Evolutionary conservation across 768 basidiomycete species (phyloP), one percentile per base, ranked within the genome.

Genomic region (Leccinum truebloodii): DNA sequence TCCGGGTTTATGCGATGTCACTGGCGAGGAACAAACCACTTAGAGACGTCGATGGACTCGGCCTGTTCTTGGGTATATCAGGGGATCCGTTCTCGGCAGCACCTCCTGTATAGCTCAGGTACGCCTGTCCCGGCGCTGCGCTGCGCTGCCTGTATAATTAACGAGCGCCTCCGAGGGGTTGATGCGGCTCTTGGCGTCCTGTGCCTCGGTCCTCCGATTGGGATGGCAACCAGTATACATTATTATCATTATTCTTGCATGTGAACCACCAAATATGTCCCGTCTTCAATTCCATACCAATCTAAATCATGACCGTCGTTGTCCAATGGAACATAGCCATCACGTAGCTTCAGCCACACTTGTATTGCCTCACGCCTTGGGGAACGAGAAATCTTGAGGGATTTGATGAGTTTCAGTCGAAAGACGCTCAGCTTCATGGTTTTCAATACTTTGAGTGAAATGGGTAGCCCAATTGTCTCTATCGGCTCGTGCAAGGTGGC

Each of bases 241-340:
- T 32, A 39, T 64, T 34, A 39, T 64, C 22, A n/a, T 62, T 14
- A 64, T 58, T 63, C 46, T 61, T 56, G 61, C 65, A 57, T 66
- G 62, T 63, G 64, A 37, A 77, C 65, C 24, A 68, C 61, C 28
- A 83, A 65, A 59, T 76, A 68, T 58, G 78, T 75, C 20, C 70
- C 81, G 8, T 82, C 80, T 59, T 91, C 88, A 39, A 93, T 68
- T 6, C 92, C 90, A 69, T 87, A 82, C 89, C 89, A 92, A 60
- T 80, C 83, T 46, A 92, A 70, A 55, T 85, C 81, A 58, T 81
- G 81, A 13, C 70, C 64, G 54, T 89, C 85, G 30, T 81, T 67
- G 28, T 80, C 76, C 32, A 94, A 73, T 55, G 79, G 77, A 26
- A 77, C 74, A 30, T 84, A 74, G 32, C 78, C 78, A 65, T 86